These are phyloP conservation scores for Panicum miliaceum DNA, from an alignment of 176 grass and related monocot genomes.

Conservation along the genomic window DNA sequence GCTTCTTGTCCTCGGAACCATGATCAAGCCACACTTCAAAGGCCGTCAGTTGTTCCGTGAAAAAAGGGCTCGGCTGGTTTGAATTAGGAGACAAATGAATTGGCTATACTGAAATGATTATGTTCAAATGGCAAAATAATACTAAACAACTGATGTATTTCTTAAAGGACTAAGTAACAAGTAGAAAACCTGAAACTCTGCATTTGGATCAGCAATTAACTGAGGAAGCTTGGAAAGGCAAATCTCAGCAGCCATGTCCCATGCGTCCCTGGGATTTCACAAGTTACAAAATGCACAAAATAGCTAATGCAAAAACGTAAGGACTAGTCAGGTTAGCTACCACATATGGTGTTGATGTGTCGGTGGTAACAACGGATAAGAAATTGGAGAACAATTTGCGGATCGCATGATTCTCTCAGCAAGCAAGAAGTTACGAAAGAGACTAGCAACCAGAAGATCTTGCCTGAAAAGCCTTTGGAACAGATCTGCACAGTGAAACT, in stretches of 20 bases:
- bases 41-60: conserved; percentile 95
- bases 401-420: conserved; percentile 98
- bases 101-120: conserved; percentile 20
- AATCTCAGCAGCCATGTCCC: conserved; percentile 99
- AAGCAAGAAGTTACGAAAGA: conserved; percentile 98
- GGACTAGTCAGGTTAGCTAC: conserved; percentile 50
- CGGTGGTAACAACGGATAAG: conserved; percentile 73
- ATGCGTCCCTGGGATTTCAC: conserved; percentile 82
- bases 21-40: conserved; percentile 99
- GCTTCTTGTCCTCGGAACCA: conserved; percentile 92
- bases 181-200: conserved; percentile 84
- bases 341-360: conserved; percentile 99
- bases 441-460: conserved; percentile 96
- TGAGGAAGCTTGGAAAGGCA: conserved; percentile 96
- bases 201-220: conserved; percentile 72
- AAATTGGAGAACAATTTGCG: conserved; percentile 94
- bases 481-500: conserved; percentile 72
- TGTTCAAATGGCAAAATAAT: conserved; percentile 35
- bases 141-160: conserved; percentile 24
- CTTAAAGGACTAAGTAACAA: conserved; percentile 22
- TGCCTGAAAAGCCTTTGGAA: conserved; percentile 98
- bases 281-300: conserved; percentile 35
- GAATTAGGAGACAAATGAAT: conserved; percentile 37
- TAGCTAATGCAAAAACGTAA: conserved; percentile 28
- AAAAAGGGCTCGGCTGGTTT: conserved; percentile 93